Percentiles rank a stretch among this genome's conserved stretches.
Evolutionary conservation across 257 asterid genomes (phyloP).

Genomic region (Plectranthus barbatus): DNA sequence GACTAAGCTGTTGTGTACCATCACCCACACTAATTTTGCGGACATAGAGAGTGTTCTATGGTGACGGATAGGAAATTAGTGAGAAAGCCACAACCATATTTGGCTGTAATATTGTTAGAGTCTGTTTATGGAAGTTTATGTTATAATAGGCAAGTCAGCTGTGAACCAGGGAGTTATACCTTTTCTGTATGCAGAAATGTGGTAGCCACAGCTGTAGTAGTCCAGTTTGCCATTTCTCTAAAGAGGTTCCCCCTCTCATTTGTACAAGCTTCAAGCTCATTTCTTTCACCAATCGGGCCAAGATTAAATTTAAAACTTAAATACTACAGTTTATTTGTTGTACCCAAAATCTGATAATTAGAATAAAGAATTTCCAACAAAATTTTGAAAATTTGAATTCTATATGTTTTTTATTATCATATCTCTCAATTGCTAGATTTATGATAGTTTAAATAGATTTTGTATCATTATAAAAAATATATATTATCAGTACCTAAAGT

Average conservation of each 20-base stretch:
- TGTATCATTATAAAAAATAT: too few species aligned
- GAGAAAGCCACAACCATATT: slow-evolving; percentile 34
- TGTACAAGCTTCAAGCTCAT: background rate
- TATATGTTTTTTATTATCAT: too few species aligned
- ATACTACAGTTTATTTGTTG: too few species aligned
- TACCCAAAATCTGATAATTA: too few species aligned
- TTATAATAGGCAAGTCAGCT: slow-evolving; percentile 53
- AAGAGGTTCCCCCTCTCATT: slow-evolving; percentile 25
- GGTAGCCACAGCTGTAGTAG: slow-evolving; percentile 42
- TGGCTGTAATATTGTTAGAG: slow-evolving; percentile 38
- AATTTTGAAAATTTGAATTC: too few species aligned
- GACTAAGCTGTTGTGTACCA: too few species aligned
- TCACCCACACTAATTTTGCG: too few species aligned
- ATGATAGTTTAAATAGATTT: too few species aligned
- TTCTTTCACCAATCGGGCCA: background rate
- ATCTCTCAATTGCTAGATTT: too few species aligned
- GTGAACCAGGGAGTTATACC: slow-evolving; percentile 47
- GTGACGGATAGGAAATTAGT: slow-evolving; percentile 13
- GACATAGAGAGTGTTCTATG: too few species aligned
- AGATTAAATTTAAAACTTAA: background rate
- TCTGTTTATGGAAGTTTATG: slow-evolving; percentile 53
- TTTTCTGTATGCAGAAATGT: slow-evolving; percentile 51
- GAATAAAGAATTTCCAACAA: too few species aligned
- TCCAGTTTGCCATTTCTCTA: slow-evolving; percentile 56
- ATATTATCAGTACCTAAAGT: too few species aligned